Evolutionary conservation across 2,329 filamentous ascomycete species (phyloP).

Genomic region (Trichoderma simmonsii): DNA sequence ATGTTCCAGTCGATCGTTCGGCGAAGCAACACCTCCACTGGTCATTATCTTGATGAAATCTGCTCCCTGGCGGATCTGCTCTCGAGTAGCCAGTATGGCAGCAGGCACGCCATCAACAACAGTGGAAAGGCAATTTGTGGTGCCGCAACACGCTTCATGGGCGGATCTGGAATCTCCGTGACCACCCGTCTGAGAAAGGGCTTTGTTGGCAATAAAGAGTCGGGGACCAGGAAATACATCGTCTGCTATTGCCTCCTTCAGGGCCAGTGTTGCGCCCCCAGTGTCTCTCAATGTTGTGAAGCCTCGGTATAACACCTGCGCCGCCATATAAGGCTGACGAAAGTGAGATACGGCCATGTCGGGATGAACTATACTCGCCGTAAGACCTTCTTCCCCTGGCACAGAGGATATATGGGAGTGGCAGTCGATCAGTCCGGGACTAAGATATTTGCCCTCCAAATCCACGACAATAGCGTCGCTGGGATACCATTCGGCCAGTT

Average conservation of each 20-base stretch:
- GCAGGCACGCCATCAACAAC: conserved; percentile 49
- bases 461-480: conserved; percentile 22
- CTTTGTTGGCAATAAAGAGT: conserved; percentile 53
- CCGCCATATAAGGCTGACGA: conserved; percentile 46
- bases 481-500: background rate
- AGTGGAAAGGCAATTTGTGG: background rate
- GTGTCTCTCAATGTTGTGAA: conserved; percentile 59
- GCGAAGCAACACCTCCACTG: conserved; percentile 54
- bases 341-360: conserved; percentile 38
- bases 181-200: conserved; percentile 56
- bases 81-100: conserved; percentile 50
- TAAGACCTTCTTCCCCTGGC: conserved; percentile 28
- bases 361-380: conserved; percentile 25
- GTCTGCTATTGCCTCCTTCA: conserved; percentile 57
- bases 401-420: conserved; percentile 34
- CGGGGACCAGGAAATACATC: conserved; percentile 53
- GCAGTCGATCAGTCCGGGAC: conserved; percentile 34
- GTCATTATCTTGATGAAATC: conserved; percentile 64
- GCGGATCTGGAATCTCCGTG: conserved; percentile 50
- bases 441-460: conserved; percentile 30
- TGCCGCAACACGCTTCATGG: conserved; percentile 33
- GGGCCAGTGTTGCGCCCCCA: conserved; percentile 52
- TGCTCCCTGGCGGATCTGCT: conserved; percentile 53
- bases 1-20: conserved; percentile 51
- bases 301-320: conserved; percentile 52